Evolutionary conservation across 2,329 filamentous ascomycete genomes (phyloP), one percentile per base, ranked within the genome.

Genomic region (Coccinonectria pachysandricola): DNA sequence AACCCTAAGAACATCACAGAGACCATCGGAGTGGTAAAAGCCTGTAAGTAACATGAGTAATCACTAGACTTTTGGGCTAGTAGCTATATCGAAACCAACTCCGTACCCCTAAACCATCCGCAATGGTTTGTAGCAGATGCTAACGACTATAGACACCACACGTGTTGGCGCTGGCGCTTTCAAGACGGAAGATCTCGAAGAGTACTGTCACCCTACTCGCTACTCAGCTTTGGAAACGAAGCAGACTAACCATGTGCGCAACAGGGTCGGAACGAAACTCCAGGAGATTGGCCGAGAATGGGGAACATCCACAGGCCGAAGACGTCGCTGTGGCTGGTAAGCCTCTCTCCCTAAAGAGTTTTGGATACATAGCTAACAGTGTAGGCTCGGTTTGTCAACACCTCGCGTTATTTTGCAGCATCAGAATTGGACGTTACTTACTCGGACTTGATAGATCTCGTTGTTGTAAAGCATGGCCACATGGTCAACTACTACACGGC

Each of bases 11-110:
- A 72, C 36, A 62, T 80, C 35, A 65, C 61, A 27, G 65, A 59
- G 34, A 64, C 71, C 23, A 68, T 79, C 37, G 76, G 76, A 28
- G 75, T 80, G 8, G 75, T 79, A 15, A 81, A 81, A 50, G 74
- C 75, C 15, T 79, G 75, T 57, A 40, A 30, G 44, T 48, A 12
- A 26, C 17, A 23, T 35, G 19, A 30, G 37, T 28, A 23, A 35
- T 26, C 31, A 24, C 37, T 45, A 24, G n/a, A n/a, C n/a, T n/a
- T n/a, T n/a, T n/a, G n/a, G n/a, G n/a, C n/a, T n/a, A n/a, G n/a
- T n/a, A n/a, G n/a, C n/a, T n/a, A n/a, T n/a, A n/a, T n/a, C n/a
- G n/a, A n/a, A n/a, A n/a, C n/a, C n/a, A n/a, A n/a, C n/a, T n/a
- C n/a, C n/a, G n/a, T n/a, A n/a, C n/a, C n/a, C n/a, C n/a, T n/a